Evolutionary conservation across 805 yeast genomes (phyloP).

Genomic region (Phaffomyces antillensis): DNA sequence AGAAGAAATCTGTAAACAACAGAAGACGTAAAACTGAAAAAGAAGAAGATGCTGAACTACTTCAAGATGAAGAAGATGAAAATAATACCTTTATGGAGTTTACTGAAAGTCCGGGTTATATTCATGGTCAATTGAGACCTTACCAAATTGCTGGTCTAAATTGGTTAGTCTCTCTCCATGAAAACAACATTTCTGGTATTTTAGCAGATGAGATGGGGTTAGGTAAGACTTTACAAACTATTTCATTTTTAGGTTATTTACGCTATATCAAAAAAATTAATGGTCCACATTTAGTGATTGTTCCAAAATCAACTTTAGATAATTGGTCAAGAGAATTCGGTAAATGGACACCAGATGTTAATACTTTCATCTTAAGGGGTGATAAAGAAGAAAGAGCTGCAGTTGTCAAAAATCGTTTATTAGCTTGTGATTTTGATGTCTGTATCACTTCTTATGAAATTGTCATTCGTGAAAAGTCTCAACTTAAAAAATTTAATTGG

Average conservation of each 20-base stretch:
- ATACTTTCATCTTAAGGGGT: constrained; percentile 65
- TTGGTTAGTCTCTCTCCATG: constrained; percentile 66
- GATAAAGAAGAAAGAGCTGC: constrained; percentile 60
- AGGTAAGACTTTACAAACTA: constrained; percentile 77
- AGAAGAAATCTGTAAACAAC: constrained; percentile 24
- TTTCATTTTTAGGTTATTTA: constrained; percentile 60
- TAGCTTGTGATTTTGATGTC: constrained; percentile 65
- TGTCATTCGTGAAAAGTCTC: constrained; percentile 65
- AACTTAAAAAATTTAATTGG: constrained; percentile 64
- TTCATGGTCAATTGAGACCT: constrained; percentile 59
- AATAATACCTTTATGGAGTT: constrained; percentile 47
- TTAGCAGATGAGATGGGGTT: constrained; percentile 85
- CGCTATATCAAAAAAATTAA: constrained; percentile 50
- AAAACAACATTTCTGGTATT: constrained; percentile 65
- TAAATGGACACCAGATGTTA: constrained; percentile 76
- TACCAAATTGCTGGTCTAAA: constrained; percentile 78
- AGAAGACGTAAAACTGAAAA: constrained; percentile 66
- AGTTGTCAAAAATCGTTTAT: constrained; percentile 41
- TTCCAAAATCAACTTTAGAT: constrained; percentile 75
- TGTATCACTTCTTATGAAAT: constrained; percentile 60
- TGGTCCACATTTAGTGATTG: constrained; percentile 73
- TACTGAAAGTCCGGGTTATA: constrained; percentile 76
- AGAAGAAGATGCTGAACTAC: constrained; percentile 71
- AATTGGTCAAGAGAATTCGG: constrained; percentile 76
- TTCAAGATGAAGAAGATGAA: constrained; percentile 47